Conservation (phyloP, 331 rosid species). For the Erythrophleum ivorense region DNA sequence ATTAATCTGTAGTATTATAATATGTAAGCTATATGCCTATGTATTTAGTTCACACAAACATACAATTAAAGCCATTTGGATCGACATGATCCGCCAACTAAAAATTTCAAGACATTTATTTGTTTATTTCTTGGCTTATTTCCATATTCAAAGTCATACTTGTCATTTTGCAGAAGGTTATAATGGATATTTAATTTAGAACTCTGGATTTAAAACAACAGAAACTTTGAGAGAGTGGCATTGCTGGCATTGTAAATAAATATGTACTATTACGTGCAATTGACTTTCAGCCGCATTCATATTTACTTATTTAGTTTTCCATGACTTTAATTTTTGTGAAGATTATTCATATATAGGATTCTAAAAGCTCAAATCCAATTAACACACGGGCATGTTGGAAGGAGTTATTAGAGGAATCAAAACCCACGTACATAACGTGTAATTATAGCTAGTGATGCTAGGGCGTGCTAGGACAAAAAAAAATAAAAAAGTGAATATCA, state of each 20-base stretch:
- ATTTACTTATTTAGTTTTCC: not conserved
- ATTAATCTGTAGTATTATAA: conserved; percentile 1
- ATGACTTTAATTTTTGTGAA: not conserved
- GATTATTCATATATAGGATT: not conserved
- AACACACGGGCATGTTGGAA: not conserved
- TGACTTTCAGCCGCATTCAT: not conserved
- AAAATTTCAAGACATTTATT: too few relatives aligned
- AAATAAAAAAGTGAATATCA: not conserved
- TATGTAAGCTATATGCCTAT: conserved; percentile 11
- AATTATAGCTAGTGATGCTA: conserved; percentile 23
- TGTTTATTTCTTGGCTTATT: not conserved
- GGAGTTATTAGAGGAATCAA: not conserved
- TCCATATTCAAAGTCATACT: not conserved
- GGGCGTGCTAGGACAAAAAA: conserved; percentile 6
- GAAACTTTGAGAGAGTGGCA: conserved; percentile 1
- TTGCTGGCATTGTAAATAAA: not conserved
- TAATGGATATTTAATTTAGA: not conserved
- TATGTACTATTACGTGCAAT: not conserved
- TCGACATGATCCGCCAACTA: not conserved
- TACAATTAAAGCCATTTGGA: not conserved
- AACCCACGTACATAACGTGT: not conserved
- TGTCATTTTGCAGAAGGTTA: not conserved
- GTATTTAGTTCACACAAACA: not conserved
- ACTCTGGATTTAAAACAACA: not conserved
- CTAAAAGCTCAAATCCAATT: not conserved